Base-by-base conservation (phyloP, 139 green algal genomes). In the Volvox africanus region DNA sequence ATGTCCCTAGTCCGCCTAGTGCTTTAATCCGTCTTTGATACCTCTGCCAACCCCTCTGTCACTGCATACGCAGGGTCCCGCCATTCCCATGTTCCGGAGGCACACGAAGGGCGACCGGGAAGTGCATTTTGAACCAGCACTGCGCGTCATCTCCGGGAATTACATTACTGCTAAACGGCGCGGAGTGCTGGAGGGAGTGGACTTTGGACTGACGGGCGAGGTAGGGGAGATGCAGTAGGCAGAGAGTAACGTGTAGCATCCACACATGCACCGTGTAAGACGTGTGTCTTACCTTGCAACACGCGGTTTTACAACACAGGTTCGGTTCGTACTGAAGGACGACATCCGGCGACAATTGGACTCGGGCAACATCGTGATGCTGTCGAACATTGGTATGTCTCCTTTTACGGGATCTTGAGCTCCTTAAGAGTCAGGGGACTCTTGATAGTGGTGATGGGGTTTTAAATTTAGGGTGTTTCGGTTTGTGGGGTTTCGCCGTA, bases 111-210 rank as follows among this genome's bases (percentile, higher is more conserved):
- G 89, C n/a, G 95, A 94, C 22, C 61, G 88, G 12, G 90, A 91
- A 18, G 65, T 89, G 28, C 89, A 89, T 61, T 92, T 87, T 30
- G 87, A 91, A 77, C 87, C 87, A 2, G 87, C 87, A 20, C 62
- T 94, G 44, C 91, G 88, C 61, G 96, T 99, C 28, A 95, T 99
- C 28, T 95, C 89, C 68, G 98, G 98, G 82, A 99, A 99, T 94
- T 99, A 97, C 87, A 94, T 99, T 33, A 95, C 94, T 1, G 97
- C 98, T 33, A 99, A 98, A 93, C 94, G 97, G 28, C 89, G 96
- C 1, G 98, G 98, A 18, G 93, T 99, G 24, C 93, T 99, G 2
- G 94, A 98, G 37, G 98, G 98, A 17, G 93, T 99, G 1, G 97
- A 99, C 94, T 99, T 97, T 93, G 95, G 95, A 20, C 93, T 93